Evolutionary conservation across 1,284 basidiomycete species (phyloP), one percentile per base, ranked within the genome.

Genomic region (Marasmius fiardii): DNA sequence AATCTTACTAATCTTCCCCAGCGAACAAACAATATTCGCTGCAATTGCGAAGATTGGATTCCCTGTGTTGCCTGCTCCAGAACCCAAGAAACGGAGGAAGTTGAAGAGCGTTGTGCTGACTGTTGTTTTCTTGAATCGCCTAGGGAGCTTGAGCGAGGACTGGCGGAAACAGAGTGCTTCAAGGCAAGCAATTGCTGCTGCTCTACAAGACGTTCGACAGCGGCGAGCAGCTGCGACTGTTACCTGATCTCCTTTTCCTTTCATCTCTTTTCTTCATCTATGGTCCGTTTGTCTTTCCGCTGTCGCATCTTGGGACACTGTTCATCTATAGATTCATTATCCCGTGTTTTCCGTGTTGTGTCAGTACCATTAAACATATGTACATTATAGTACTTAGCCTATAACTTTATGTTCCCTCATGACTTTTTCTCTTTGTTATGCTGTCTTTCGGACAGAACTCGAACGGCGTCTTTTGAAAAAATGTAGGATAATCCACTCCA

Each of bases 401-500:
- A 43, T 54, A 55, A 41, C 39, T 28, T 18, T 18, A 4, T 33
- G 31, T 33, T 28, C 26, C 23, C 11, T 23, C 26, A 45, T 45
- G 20, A 23, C n/a, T 20, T 11, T 49, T 12, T 28, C 11, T 33
- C 28, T 14, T 31, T 20, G 57, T 67, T 69, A 10, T 62, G 69
- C 43, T 63, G 71, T 26, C 68, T 64, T 58, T 72, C 68, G 28
- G 78, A 72, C 23, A 84, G 60, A 26, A 88, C 71, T 49, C 83
- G 83, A 51, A 92, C 84, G 0, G 87, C 88, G 53, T 86, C 74
- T 60, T 83, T 84, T 8, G 82, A 82, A 62, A 92, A 91, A 1
- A 96, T 66, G 66, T 98, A 98, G 23, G 93, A 93, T 49, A 95
- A 64, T 1, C 96, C 96, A 62, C 93, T 96, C 86, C 88, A 93